phyloP scores from a whole-genome alignment of 371 early-diverging fungal species.

The Mortierella sp. region DNA sequence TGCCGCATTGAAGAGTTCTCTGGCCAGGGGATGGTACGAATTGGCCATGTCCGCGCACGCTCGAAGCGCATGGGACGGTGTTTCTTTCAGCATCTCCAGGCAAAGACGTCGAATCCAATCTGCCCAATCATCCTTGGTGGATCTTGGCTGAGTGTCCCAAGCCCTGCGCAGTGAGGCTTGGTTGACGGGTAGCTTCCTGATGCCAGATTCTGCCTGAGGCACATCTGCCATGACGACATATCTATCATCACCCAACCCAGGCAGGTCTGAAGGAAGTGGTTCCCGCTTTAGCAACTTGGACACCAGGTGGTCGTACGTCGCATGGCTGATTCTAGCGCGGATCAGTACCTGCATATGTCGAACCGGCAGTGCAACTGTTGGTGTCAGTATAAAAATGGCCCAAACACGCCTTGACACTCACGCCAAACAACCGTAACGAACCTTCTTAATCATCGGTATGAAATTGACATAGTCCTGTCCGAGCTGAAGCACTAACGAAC shows the following conservation, averaged over 20 bases:
- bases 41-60: conserved; percentile 90
- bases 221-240: conserved; percentile 42
- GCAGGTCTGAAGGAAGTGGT: conserved; percentile 68
- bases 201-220: conserved; percentile 53
- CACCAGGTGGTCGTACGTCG: conserved; percentile 78
- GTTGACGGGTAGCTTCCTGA: conserved; percentile 86
- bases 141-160: conserved; percentile 93
- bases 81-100: conserved; percentile 95
- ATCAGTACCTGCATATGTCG: conserved; percentile 61
- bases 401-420: no score
- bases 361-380: neutral
- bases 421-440: conserved; percentile 41
- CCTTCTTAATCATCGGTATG: conserved; percentile 89
- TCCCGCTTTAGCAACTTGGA: conserved; percentile 83
- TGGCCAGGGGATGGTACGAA: conserved; percentile 85
- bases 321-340: conserved; percentile 74
- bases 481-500: conserved; percentile 87
- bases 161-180: conserved; percentile 89
- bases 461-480: conserved; percentile 91
- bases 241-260: conserved; percentile 61
- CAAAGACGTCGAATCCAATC: conserved; percentile 95
- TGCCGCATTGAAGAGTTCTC: conserved; percentile 96
- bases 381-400: no score
- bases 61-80: conserved; percentile 94
- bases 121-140: conserved; percentile 95